Conservation (phyloP, 2,329 filamentous ascomycete genomes). For the Metarhizium sp. region DNA sequence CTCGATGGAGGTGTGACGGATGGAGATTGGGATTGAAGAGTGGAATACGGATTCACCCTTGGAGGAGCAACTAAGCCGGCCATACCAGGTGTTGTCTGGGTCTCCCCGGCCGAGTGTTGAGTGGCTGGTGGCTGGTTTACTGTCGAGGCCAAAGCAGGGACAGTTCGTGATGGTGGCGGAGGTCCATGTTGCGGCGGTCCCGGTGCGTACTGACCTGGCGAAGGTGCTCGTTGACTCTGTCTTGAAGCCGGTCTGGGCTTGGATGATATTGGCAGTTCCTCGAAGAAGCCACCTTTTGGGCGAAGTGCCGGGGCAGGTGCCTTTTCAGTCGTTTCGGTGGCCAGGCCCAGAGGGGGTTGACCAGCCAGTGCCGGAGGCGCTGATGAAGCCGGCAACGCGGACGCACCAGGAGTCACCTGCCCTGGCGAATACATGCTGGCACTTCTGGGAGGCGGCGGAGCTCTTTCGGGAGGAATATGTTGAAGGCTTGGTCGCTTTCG, state of each 20-base stretch:
- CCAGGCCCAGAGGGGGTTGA: slow-evolving; percentile 25
- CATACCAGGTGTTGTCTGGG: slow-evolving; percentile 15
- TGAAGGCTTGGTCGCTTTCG: slow-evolving; percentile 55
- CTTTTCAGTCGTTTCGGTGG: slow-evolving; percentile 21
- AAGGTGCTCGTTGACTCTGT: slow-evolving; percentile 34
- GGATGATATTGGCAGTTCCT: slow-evolving; percentile 59
- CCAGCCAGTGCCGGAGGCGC: slow-evolving; percentile 1
- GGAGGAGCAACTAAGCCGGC: slow-evolving; percentile 43
- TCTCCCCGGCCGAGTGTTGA: slow-evolving; percentile 7
- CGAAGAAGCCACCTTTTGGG: slow-evolving; percentile 57
- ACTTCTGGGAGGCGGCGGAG: slow-evolving; percentile 49
- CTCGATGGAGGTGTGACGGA: slow-evolving; percentile 23
- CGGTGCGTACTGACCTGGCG: slow-evolving; percentile 23
- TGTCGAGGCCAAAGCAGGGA: slow-evolving; percentile 12
- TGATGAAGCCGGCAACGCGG: slow-evolving; percentile 11
- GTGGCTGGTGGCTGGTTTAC: slow-evolving; percentile 13
- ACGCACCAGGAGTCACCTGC: slow-evolving; percentile 11
- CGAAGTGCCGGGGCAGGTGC: slow-evolving; percentile 24
- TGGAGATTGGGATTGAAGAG: slow-evolving; percentile 27
- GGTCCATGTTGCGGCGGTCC: background rate
- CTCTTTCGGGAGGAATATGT: slow-evolving; percentile 34
- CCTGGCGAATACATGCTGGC: slow-evolving; percentile 43
- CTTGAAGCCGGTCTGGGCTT: slow-evolving; percentile 54
- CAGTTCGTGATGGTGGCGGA: slow-evolving; percentile 18
- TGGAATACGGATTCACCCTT: slow-evolving; percentile 43